These are phyloP conservation scores for Fusarium algeriense DNA, from an alignment of 2,329 filamentous ascomycete species.

Conservation along the genomic window DNA sequence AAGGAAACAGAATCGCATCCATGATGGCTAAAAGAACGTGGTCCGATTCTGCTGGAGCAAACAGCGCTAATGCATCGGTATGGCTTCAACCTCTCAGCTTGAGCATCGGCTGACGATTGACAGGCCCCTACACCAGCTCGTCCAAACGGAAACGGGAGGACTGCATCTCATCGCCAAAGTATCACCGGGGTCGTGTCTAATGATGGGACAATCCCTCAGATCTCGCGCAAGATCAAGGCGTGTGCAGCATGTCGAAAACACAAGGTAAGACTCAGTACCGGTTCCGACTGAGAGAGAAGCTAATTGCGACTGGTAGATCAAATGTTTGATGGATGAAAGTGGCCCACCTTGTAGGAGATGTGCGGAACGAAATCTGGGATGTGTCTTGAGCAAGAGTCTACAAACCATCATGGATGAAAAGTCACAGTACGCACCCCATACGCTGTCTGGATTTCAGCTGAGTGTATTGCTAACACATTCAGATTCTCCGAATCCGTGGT, in stretches of 20 bases:
- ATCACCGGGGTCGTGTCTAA: slow-evolving; percentile 18
- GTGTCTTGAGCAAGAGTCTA: slow-evolving; percentile 57
- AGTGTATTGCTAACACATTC: background rate
- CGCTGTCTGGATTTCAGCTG: background rate
- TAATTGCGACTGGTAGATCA: slow-evolving; percentile 49
- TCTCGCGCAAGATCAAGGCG: slow-evolving; percentile 57
- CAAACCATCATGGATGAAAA: slow-evolving; percentile 58
- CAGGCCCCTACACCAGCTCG: slow-evolving; percentile 31
- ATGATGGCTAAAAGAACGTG: slow-evolving; percentile 45
- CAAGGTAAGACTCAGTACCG: slow-evolving; percentile 47
- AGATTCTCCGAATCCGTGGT: slow-evolving; percentile 39
- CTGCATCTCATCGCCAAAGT: slow-evolving; percentile 37
- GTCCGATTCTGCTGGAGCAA: slow-evolving; percentile 39
- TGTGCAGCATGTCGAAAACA: slow-evolving; percentile 57
- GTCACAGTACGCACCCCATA: slow-evolving; percentile 48
- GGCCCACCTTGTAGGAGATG: slow-evolving; percentile 56
- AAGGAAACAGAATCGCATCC: background rate
- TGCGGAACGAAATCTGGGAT: slow-evolving; percentile 52
- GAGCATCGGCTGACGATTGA: slow-evolving; percentile 17
- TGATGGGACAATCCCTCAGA: slow-evolving; percentile 48
- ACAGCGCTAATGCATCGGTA: slow-evolving; percentile 25
- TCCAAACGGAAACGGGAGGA: slow-evolving; percentile 35
- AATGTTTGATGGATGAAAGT: slow-evolving; percentile 57
- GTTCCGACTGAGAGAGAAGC: background rate
- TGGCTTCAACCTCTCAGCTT: background rate